These are phyloP conservation scores for Teratosphaeria viscida DNA, from an alignment of 2,329 filamentous ascomycete genomes.

Conservation along the genomic window DNA sequence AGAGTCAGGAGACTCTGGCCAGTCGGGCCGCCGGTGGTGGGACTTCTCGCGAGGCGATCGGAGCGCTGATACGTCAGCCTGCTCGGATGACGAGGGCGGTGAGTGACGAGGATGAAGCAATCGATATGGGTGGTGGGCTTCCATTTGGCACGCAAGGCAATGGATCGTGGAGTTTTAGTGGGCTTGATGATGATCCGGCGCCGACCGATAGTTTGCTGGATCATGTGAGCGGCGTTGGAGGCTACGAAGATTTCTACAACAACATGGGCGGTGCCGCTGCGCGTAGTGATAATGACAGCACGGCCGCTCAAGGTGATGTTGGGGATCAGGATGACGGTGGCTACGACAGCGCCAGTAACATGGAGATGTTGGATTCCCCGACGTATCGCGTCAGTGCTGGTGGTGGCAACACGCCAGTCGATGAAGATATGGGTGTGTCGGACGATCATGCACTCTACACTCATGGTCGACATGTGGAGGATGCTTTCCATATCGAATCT, in stretches of 20 bases:
- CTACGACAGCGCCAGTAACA: not conserved
- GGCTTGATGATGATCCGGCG: conserved; percentile 1
- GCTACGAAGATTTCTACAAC: not conserved
- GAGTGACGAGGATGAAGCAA: conserved; percentile 6
- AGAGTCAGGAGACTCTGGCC: conserved; percentile 3
- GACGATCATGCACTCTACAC: conserved; percentile 1
- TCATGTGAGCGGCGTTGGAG: not conserved
- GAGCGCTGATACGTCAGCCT: conserved; percentile 14
- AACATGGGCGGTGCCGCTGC: not conserved
- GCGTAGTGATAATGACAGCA: not conserved
- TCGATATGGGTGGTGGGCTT: not conserved
- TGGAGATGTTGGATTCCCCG: not conserved
- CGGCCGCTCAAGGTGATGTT: not conserved
- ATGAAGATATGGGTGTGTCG: not conserved
- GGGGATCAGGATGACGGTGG: not conserved
- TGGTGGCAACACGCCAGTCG: not conserved
- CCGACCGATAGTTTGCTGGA: conserved; percentile 3
- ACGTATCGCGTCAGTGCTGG: not conserved
- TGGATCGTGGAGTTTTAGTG: not conserved
- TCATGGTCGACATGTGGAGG: not conserved
- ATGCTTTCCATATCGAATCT: not conserved
- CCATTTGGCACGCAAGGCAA: not conserved
- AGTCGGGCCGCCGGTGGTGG: conserved; percentile 3
- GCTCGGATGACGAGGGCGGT: conserved; percentile 5
- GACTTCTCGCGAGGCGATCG: conserved; percentile 15